These are phyloP conservation scores for Vicia faba DNA, from an alignment of 306 rosid genomes.

Conservation along the genomic window DNA sequence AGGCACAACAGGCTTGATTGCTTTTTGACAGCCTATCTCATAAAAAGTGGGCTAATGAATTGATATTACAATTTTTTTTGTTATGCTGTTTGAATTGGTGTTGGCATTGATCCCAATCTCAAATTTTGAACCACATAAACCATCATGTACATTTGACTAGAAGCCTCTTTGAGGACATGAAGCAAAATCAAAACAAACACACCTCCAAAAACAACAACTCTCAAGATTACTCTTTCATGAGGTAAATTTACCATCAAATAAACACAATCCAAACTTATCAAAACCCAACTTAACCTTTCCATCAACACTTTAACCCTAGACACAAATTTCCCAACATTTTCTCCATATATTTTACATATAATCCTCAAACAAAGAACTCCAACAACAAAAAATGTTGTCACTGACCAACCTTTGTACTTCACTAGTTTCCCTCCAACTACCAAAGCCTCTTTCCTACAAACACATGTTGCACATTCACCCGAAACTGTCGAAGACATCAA, in stretches of 20 bases:
- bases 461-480: slow-evolving; percentile 80
- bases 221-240: slow-evolving; percentile 50
- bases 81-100: slow-evolving; percentile 39
- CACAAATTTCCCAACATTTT: slow-evolving; percentile 35
- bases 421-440: slow-evolving; percentile 70
- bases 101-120: slow-evolving; percentile 32
- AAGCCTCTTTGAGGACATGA: slow-evolving; percentile 46
- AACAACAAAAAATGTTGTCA: slow-evolving; percentile 71
- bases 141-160: slow-evolving; percentile 28
- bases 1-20: too few relatives aligned
- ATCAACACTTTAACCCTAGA: slow-evolving; percentile 39
- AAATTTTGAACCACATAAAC: slow-evolving; percentile 31
- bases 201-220: slow-evolving; percentile 61
- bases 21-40: too few relatives aligned
- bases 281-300: slow-evolving; percentile 60
- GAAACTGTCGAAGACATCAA: slow-evolving; percentile 58
- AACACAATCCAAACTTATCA: slow-evolving; percentile 58
- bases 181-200: slow-evolving; percentile 44
- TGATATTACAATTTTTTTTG: background rate
- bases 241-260: slow-evolving; percentile 55
- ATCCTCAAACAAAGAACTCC: slow-evolving; percentile 66
- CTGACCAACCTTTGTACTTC: slow-evolving; percentile 81
- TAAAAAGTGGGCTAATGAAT: too few relatives aligned
- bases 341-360: slow-evolving; percentile 49
- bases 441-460: slow-evolving; percentile 68